These are phyloP conservation scores for Chrysosporium queenslandicum DNA, from an alignment of 2,329 filamentous ascomycete genomes.

Conservation along the genomic window DNA sequence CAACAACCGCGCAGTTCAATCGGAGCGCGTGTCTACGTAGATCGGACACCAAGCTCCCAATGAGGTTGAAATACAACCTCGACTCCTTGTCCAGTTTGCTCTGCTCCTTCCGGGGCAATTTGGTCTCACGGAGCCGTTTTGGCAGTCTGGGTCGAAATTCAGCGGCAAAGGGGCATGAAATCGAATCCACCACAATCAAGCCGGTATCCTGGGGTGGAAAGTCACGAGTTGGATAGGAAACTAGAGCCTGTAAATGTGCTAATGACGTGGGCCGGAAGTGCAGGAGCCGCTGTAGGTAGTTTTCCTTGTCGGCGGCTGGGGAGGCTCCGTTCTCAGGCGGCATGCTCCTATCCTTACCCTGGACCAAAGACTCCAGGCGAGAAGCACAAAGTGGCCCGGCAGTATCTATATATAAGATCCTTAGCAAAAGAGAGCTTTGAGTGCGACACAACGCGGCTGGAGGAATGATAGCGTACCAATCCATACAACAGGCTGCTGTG, in stretches of 20 bases:
- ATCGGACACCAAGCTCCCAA: slow-evolving; percentile 52
- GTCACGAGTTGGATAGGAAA: slow-evolving; percentile 54
- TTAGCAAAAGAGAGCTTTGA: too few relatives aligned
- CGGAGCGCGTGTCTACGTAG: slow-evolving; percentile 64
- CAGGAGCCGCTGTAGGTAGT: slow-evolving; percentile 26
- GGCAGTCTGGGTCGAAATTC: slow-evolving; percentile 54
- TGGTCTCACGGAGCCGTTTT: slow-evolving; percentile 33
- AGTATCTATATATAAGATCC: slow-evolving; percentile 41
- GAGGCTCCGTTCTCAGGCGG: neutral
- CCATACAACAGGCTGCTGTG: slow-evolving; percentile 62
- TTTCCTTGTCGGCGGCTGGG: neutral
- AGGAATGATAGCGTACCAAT: slow-evolving; percentile 52
- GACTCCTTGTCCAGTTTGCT: slow-evolving; percentile 14
- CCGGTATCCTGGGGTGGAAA: slow-evolving; percentile 55
- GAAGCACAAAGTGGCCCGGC: slow-evolving; percentile 40
- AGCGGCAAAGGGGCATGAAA: slow-evolving; percentile 66
- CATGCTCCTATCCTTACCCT: slow-evolving; percentile 5
- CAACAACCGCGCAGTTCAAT: slow-evolving; percentile 60
- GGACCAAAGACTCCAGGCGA: slow-evolving; percentile 42
- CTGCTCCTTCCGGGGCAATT: slow-evolving; percentile 25
- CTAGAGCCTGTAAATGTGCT: slow-evolving; percentile 59
- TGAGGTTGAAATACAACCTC: slow-evolving; percentile 44
- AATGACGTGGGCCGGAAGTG: slow-evolving; percentile 53
- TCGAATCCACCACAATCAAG: slow-evolving; percentile 65
- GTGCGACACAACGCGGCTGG: too few relatives aligned